Conservation (phyloP, 2,329 filamentous ascomycete species). For the Penicillium sclerotigenum region DNA sequence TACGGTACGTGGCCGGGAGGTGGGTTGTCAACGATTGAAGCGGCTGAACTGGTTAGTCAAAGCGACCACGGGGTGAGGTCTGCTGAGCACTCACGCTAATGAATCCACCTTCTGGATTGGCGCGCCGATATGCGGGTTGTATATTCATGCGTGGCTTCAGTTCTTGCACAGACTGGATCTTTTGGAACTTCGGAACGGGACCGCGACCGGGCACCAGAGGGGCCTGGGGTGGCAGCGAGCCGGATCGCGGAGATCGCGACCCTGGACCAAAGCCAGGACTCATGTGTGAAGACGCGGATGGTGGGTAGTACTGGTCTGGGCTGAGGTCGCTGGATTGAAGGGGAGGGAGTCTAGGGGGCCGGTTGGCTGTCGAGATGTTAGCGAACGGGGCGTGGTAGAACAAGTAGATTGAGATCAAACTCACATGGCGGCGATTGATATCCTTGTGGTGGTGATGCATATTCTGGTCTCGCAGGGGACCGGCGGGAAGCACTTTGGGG, state of each 20-base stretch:
- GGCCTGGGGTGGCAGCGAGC: slow-evolving; percentile 45
- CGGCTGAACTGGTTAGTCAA: slow-evolving; percentile 57
- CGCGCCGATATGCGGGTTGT: slow-evolving; percentile 86
- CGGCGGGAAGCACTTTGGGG: slow-evolving; percentile 58
- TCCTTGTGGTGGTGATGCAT: slow-evolving; percentile 55
- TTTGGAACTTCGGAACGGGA: slow-evolving; percentile 83
- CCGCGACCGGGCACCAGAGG: slow-evolving; percentile 50
- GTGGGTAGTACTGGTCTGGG: slow-evolving; percentile 67
- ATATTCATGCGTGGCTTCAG: slow-evolving; percentile 77
- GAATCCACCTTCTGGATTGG: slow-evolving; percentile 94
- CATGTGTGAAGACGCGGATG: slow-evolving; percentile 66
- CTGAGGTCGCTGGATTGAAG: slow-evolving; percentile 67
- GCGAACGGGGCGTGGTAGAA: not conserved
- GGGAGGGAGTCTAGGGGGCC: slow-evolving; percentile 68
- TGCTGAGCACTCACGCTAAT: slow-evolving; percentile 70
- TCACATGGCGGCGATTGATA: slow-evolving; percentile 60
- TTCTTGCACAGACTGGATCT: slow-evolving; percentile 68
- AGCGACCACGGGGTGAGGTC: not conserved
- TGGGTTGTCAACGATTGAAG: slow-evolving; percentile 93
- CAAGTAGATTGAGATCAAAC: slow-evolving; percentile 24
- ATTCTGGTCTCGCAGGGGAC: slow-evolving; percentile 69
- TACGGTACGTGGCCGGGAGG: slow-evolving; percentile 90
- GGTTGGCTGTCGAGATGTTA: slow-evolving; percentile 40
- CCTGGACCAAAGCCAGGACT: slow-evolving; percentile 61
- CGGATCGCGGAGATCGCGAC: slow-evolving; percentile 48